Percentiles rank a stretch among this genome's conserved stretches.
These are phyloP conservation scores for Cornus controversa DNA, from an alignment of 148 eudicot species.

Conservation along the genomic window DNA sequence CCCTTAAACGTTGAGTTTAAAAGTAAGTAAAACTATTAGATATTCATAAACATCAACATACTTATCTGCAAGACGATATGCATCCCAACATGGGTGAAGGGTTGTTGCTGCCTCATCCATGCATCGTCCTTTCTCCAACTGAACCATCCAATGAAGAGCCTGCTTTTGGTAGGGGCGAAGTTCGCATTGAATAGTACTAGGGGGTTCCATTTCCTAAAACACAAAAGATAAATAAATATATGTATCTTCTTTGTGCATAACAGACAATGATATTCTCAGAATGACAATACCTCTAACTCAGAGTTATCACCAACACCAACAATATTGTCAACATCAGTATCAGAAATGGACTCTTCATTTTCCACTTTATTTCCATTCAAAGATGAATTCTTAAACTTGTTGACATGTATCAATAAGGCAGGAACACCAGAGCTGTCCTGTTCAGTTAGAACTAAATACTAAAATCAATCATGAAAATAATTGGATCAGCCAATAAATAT, in stretches of 20 bases:
- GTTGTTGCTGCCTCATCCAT: constrained; percentile 76
- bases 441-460: constrained; percentile 22
- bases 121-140: constrained; percentile 73
- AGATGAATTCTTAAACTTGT: constrained; percentile 36
- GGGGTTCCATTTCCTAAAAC: constrained; percentile 93
- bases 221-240: constrained; percentile 4
- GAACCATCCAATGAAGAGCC: constrained; percentile 92
- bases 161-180: constrained; percentile 96
- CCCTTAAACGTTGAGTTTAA: constrained; percentile 6
- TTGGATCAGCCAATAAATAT: constrained; percentile 6
- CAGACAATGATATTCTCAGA: neutral
- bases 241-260: constrained; percentile 5
- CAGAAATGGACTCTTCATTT: constrained; percentile 76
- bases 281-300: constrained; percentile 65
- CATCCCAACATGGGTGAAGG: constrained; percentile 98
- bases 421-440: constrained; percentile 59
- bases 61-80: constrained; percentile 86
- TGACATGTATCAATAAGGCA: constrained; percentile 45
- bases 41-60: constrained; percentile 22
- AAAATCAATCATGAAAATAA: neutral
- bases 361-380: constrained; percentile 48
- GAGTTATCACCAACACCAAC: constrained; percentile 83
- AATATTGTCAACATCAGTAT: constrained; percentile 84
- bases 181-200: constrained; percentile 77
- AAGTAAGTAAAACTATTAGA: neutral